Evolutionary conservation across 805 yeast genomes (phyloP).

Genomic region (Barnettozyma pratensis): DNA sequence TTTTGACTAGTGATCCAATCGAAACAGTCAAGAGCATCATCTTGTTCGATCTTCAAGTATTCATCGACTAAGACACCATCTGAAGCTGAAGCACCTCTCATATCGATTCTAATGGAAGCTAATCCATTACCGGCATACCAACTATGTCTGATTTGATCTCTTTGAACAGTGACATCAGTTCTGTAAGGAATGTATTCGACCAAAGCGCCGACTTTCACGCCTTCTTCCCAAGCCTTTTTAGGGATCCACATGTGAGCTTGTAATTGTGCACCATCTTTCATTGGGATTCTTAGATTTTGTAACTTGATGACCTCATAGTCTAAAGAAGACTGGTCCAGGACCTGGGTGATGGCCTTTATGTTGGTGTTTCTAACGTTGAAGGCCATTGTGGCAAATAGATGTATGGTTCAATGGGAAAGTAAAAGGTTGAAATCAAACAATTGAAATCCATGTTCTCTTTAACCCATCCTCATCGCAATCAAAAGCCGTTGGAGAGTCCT

Average conservation of each 20-base stretch:
- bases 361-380: slow-evolving; percentile 36
- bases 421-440: not conserved
- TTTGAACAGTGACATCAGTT: slow-evolving; percentile 38
- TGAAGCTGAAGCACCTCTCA: slow-evolving; percentile 42
- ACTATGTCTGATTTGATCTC: slow-evolving; percentile 42
- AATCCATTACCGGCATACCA: slow-evolving; percentile 43
- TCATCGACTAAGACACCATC: slow-evolving; percentile 38
- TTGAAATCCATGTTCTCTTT: not conserved
- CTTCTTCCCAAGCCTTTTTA: slow-evolving; percentile 25
- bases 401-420: not conserved
- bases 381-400: slow-evolving; percentile 29
- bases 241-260: slow-evolving; percentile 44
- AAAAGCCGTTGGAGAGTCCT: too few relatives aligned
- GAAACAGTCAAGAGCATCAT: slow-evolving; percentile 37
- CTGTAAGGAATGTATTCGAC: slow-evolving; percentile 43
- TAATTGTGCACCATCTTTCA: slow-evolving; percentile 34
- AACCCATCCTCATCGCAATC: too few relatives aligned
- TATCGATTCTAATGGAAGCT: slow-evolving; percentile 40
- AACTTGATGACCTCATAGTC: slow-evolving; percentile 29
- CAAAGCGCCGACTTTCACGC: slow-evolving; percentile 32
- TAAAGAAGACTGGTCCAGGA: slow-evolving; percentile 23
- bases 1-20: slow-evolving; percentile 36
- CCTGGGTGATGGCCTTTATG: slow-evolving; percentile 20
- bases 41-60: slow-evolving; percentile 38
- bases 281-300: slow-evolving; percentile 32